phyloP scores from a whole-genome alignment of 139 green algal species.

The Chlamydomonas incerta region DNA sequence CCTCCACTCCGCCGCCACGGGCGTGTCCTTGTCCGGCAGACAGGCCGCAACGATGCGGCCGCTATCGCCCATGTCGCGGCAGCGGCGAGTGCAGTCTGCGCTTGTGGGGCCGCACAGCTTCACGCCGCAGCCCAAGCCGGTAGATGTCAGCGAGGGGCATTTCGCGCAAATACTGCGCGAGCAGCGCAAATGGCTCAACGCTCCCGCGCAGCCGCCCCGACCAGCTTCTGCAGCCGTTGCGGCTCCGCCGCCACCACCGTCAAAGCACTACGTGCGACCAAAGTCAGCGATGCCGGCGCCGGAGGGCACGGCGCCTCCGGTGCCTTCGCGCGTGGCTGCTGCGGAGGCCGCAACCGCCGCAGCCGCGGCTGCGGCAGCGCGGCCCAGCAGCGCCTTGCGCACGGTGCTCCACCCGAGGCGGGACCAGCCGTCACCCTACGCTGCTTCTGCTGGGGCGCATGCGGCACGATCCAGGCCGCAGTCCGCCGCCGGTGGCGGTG shows the following conservation, averaged over 20 bases:
- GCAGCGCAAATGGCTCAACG: conserved; percentile 34
- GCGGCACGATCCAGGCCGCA: too few relatives aligned
- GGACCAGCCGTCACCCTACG: too few relatives aligned
- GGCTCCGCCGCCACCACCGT: background rate
- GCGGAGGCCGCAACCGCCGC: background rate
- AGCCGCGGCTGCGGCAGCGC: background rate
- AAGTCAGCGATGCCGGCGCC: background rate
- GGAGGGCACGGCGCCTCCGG: conserved; percentile 6
- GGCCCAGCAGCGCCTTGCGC: background rate
- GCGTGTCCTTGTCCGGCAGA: too few relatives aligned
- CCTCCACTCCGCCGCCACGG: too few relatives aligned
- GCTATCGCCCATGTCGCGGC: background rate
- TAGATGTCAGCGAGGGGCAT: conserved; percentile 2
- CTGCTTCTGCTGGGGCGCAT: too few relatives aligned
- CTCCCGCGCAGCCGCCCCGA: conserved; percentile 7
- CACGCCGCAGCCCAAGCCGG: background rate
- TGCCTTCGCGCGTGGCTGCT: conserved; percentile 7
- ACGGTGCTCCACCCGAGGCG: too few relatives aligned
- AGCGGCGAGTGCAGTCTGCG: background rate
- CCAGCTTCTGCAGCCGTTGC: background rate
- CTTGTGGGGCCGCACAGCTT: background rate
- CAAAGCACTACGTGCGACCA: background rate
- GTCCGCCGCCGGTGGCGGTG: too few relatives aligned
- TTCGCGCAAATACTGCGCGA: conserved; percentile 31
- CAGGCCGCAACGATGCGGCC: too few relatives aligned